These are phyloP conservation scores for Neofusicoccum laricinum DNA, from an alignment of 2,329 filamentous ascomycete genomes.

Conservation along the genomic window DNA sequence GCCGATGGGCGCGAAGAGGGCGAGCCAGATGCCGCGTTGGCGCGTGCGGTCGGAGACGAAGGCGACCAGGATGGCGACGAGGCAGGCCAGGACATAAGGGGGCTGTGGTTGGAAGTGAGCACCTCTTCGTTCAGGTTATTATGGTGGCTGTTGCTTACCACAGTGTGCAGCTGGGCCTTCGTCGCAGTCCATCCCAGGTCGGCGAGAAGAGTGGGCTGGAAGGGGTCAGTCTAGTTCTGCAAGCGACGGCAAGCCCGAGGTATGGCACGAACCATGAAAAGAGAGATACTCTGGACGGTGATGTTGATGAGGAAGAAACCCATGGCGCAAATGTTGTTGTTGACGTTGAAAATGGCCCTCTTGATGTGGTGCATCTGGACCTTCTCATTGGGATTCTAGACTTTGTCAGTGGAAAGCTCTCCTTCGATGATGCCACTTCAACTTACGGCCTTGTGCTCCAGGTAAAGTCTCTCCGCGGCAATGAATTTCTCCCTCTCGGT, in stretches of 20 bases:
- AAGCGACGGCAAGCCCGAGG: conserved; percentile 20
- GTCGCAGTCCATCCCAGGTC: conserved; percentile 38
- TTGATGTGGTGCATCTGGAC: conserved; percentile 42
- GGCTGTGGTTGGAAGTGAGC: conserved; percentile 20
- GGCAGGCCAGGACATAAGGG: conserved; percentile 37
- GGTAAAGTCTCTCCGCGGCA: conserved; percentile 50
- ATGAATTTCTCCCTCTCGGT: conserved; percentile 54
- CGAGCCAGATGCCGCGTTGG: conserved; percentile 37
- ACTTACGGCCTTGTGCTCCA: conserved; percentile 40
- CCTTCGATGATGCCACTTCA: background rate
- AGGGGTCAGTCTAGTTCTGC: background rate
- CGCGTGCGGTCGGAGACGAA: conserved; percentile 37
- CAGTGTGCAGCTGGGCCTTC: conserved; percentile 38
- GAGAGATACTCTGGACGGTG: conserved; percentile 50
- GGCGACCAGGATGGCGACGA: conserved; percentile 34
- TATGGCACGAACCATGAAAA: conserved; percentile 35
- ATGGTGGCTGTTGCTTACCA: conserved; percentile 16
- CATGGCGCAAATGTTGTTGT: conserved; percentile 57
- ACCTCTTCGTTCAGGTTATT: background rate
- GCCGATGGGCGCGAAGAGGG: conserved; percentile 38
- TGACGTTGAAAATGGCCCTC: conserved; percentile 53
- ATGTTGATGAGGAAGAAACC: conserved; percentile 62
- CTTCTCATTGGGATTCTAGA: conserved; percentile 18
- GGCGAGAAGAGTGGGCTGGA: conserved; percentile 36
- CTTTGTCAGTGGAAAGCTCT: conserved; percentile 24